Evolutionary conservation across 306 rosid genomes (phyloP).

Genomic region (Ormosia semicastrata): DNA sequence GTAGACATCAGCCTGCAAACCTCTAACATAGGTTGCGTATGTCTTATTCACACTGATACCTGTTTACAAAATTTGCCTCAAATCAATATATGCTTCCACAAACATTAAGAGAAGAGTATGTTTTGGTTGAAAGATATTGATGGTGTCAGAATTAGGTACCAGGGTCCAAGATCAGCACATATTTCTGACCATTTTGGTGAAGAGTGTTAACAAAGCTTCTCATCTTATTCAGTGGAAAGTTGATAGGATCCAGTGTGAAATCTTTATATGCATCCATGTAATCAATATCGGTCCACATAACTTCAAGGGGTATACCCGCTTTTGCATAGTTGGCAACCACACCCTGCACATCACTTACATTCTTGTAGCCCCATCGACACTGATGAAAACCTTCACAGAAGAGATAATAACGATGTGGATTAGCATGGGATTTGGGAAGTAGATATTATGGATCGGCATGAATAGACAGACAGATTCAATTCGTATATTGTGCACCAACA

Average conservation of each 20-base stretch:
- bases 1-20: conserved; percentile 63
- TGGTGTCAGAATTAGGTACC: conserved; percentile 44
- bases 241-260: conserved; percentile 83
- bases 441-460: neutral
- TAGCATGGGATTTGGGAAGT: conserved; percentile 2
- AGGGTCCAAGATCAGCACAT: conserved; percentile 80
- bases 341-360: conserved; percentile 56
- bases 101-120: neutral
- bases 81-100: neutral
- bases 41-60: conserved; percentile 68
- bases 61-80: conserved; percentile 32
- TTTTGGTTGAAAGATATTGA: neutral
- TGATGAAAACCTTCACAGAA: conserved; percentile 76
- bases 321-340: conserved; percentile 78
- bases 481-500: neutral
- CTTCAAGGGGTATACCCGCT: conserved; percentile 83
- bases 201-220: conserved; percentile 48
- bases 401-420: neutral
- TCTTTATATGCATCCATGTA: conserved; percentile 89
- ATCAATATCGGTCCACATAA: conserved; percentile 93
- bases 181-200: conserved; percentile 80
- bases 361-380: conserved; percentile 80
- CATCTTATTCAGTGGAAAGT: conserved; percentile 74
- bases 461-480: neutral
- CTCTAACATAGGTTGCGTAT: conserved; percentile 63